Percentiles rank a stretch among this genome's conserved stretches.
phyloP scores from a whole-genome alignment of 805 yeast genomes.

The Lachancea sp. region DNA sequence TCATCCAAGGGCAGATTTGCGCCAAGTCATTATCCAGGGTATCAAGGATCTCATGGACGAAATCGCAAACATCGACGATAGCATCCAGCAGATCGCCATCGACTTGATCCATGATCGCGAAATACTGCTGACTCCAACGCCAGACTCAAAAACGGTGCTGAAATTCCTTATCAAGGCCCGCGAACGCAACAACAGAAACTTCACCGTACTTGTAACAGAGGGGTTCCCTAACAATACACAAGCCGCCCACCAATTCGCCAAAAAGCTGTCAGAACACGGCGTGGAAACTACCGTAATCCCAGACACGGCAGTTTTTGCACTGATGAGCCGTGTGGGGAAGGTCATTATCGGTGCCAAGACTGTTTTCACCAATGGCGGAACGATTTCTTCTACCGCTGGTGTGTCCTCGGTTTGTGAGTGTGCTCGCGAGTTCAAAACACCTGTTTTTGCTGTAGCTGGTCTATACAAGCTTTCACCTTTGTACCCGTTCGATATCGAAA shows the following conservation, averaged over 20 bases:
- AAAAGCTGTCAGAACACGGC: constrained; percentile 71
- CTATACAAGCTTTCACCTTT: constrained; percentile 86
- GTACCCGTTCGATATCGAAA: constrained; percentile 83
- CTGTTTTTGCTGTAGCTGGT: constrained; percentile 93
- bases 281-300: constrained; percentile 89
- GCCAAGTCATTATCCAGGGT: constrained; percentile 85
- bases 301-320: constrained; percentile 87
- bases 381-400: constrained; percentile 80
- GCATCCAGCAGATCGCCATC: constrained; percentile 81
- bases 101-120: constrained; percentile 94
- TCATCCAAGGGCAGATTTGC: constrained; percentile 47
- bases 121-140: constrained; percentile 81
- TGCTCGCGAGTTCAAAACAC: constrained; percentile 93
- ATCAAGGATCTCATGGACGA: constrained; percentile 90
- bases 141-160: constrained; percentile 81
- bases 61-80: constrained; percentile 81
- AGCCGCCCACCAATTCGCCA: constrained; percentile 72
- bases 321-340: constrained; percentile 95
- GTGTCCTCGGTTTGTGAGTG: constrained; percentile 91
- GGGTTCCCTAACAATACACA: constrained; percentile 83
- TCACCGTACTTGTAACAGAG: constrained; percentile 88
- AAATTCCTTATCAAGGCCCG: constrained; percentile 83
- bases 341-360: constrained; percentile 89
- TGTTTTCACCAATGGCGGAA: constrained; percentile 95
- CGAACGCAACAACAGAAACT: constrained; percentile 65